Evolutionary conservation across 1,284 basidiomycete genomes (phyloP).

Genomic region (Leccinum fallax): DNA sequence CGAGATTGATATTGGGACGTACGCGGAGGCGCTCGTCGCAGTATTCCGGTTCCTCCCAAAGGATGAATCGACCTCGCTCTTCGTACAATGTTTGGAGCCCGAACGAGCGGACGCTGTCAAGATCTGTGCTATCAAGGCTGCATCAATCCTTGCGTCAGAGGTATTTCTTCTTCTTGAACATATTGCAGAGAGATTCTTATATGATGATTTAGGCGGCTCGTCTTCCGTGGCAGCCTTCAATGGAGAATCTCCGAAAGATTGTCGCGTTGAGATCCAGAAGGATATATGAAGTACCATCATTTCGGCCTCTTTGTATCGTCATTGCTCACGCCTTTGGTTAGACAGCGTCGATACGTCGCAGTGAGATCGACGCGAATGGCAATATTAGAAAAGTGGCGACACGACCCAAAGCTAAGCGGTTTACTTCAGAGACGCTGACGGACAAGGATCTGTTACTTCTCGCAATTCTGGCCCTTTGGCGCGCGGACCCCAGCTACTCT

Average conservation of each 20-base stretch:
- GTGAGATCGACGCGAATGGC: conserved; percentile 61
- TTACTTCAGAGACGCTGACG: conserved; percentile 56
- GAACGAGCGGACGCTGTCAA: conserved; percentile 81
- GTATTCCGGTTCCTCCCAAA: conserved; percentile 71
- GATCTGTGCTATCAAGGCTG: conserved; percentile 73
- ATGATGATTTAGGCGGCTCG: conserved; percentile 45
- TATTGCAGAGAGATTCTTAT: conserved; percentile 8
- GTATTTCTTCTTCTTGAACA: conserved; percentile 25
- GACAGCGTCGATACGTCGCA: conserved; percentile 49
- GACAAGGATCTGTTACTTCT: conserved; percentile 70
- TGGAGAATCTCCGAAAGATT: conserved; percentile 48
- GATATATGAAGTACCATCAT: conserved; percentile 53
- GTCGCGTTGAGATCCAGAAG: conserved; percentile 52
- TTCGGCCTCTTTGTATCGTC: conserved; percentile 10
- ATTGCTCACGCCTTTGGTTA: conserved; percentile 27
- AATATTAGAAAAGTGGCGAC: conserved; percentile 53
- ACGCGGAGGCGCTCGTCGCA: conserved; percentile 73
- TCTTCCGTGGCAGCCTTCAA: conserved; percentile 59
- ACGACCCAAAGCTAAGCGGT: conserved; percentile 62
- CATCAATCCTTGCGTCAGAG: conserved; percentile 35
- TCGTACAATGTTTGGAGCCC: conserved; percentile 66
- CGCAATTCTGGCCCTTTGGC: conserved; percentile 66
- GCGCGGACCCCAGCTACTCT: conserved; percentile 57
- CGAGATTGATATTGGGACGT: conserved; percentile 78
- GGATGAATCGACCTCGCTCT: conserved; percentile 61